Evolutionary conservation across 176 grass and related monocot species (phyloP).

Genomic region (Zea luxurians): DNA sequence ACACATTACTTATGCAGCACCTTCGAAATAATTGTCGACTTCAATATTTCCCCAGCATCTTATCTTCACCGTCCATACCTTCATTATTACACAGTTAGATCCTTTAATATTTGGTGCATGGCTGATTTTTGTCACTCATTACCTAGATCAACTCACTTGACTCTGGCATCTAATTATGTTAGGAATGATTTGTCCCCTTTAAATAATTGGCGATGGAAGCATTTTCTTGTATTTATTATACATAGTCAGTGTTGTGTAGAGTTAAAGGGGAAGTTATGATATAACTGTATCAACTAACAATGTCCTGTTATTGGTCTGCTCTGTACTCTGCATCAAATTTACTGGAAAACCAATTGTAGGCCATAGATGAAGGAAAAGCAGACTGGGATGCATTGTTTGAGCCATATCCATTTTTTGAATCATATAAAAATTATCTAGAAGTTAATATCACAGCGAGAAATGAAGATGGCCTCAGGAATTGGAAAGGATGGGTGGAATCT

Average conservation of each 20-base stretch:
- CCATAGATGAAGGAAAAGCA: conserved; percentile 68
- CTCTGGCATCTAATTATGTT: not conserved
- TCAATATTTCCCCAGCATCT: not conserved
- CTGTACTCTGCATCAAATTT: not conserved
- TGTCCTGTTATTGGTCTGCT: conserved; percentile 6
- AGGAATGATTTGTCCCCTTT: not conserved
- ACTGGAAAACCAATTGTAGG: conserved; percentile 48
- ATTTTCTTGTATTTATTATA: not conserved
- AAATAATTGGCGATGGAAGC: not conserved
- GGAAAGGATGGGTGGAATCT: conserved; percentile 96
- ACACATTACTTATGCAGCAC: conserved; percentile 17
- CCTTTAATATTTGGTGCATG: not conserved
- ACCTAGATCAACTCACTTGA: not conserved
- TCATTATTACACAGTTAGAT: conserved; percentile 2
- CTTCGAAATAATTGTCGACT: conserved; percentile 9
- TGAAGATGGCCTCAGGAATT: conserved; percentile 84
- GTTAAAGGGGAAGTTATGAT: not conserved
- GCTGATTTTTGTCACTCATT: conserved; percentile 1
- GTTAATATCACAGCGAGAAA: conserved; percentile 72
- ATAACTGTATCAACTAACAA: conserved; percentile 2
- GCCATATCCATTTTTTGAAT: conserved; percentile 88
- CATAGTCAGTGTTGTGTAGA: not conserved
- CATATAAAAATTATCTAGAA: conserved; percentile 82
- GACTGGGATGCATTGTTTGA: conserved; percentile 70
- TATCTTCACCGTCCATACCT: not conserved